Evolutionary conservation across 257 asterid genomes (phyloP), one percentile per base, ranked within the genome.

Genomic region (Solanum lignicaule): DNA sequence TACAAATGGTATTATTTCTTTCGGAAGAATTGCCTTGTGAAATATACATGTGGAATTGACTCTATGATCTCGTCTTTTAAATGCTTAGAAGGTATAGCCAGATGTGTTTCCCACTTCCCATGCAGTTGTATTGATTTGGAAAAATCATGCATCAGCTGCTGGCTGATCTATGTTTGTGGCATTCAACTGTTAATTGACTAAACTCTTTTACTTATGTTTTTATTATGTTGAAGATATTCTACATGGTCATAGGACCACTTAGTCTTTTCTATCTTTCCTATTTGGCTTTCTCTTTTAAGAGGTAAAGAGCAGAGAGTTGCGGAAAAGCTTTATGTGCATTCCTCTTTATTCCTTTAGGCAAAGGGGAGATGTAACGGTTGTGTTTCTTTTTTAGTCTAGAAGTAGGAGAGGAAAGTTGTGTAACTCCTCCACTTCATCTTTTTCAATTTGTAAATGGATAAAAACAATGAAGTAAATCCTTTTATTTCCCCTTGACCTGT

Each of bases 1-100:
- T 92, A 90, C 88, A 90, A 90, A 89, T 92, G 94, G 94, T 92
- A 92, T 33, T 88, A 82, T 41, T 18, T 89, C 43, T 18, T 38
- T 52, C 52, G 86, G 46, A 74, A 83, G 43, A 69, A 38, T 38
- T 38, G 23, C 58, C 23, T 21, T 83, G 52, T 69, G 68, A 31
- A 29, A 86, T 25, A 58, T 86, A 58, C 84, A 72, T 38, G 46
- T 86, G 35, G 69, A 48, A 62, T 33, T 46, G 48, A 11, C 39
- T 46, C 39, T 41, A 29, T 79, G 15, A 35, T 81, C 85, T 79
- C 39, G 4, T 81, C 66, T 79, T 46, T 75, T 27, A 73, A 73
- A 33, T 73, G 46, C 29, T 33, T 73, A 33, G 46, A 73, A 73
- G 81, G 81, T 33, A 39, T 39, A 33, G 81, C 27, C 46, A 33